Percentiles rank a stretch among this genome's conserved stretches.
Evolutionary conservation across 2,329 filamentous ascomycete species (phyloP).

Genomic region (Teratosphaeria epicoccoides): DNA sequence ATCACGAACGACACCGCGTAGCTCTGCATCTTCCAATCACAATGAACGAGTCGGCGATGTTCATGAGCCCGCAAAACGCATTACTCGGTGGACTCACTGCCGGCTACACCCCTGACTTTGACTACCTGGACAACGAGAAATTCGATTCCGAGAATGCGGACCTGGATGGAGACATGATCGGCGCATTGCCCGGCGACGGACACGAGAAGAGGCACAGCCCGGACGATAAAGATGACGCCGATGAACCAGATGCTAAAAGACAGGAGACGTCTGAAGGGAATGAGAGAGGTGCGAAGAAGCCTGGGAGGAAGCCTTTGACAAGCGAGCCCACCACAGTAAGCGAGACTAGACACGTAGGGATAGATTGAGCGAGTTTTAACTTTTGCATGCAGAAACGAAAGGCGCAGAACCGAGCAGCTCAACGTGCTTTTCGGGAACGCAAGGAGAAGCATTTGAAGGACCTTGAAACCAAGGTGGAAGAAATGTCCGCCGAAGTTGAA

Average conservation of each 20-base stretch:
- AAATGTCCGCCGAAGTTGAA: slow-evolving; percentile 70
- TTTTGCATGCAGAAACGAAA: slow-evolving; percentile 66
- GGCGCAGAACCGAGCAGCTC: slow-evolving; percentile 86
- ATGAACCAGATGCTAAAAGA: slow-evolving; percentile 60
- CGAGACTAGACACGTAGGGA: slow-evolving; percentile 16
- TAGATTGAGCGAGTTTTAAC: neutral
- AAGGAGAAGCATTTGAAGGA: slow-evolving; percentile 88
- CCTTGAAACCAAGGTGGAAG: slow-evolving; percentile 59
- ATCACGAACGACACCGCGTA: neutral
- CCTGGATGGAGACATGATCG: slow-evolving; percentile 56
- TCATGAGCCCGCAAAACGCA: slow-evolving; percentile 20
- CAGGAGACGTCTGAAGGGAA: slow-evolving; percentile 68
- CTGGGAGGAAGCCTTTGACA: slow-evolving; percentile 87
- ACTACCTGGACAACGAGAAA: slow-evolving; percentile 67
- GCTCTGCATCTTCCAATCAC: neutral
- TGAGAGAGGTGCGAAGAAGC: slow-evolving; percentile 84
- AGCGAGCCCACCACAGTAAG: slow-evolving; percentile 92
- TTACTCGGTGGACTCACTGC: slow-evolving; percentile 18
- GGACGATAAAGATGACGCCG: slow-evolving; percentile 23
- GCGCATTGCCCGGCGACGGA: slow-evolving; percentile 53
- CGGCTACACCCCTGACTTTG: slow-evolving; percentile 60
- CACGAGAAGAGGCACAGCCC: slow-evolving; percentile 9
- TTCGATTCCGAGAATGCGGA: slow-evolving; percentile 63
- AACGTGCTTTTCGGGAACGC: slow-evolving; percentile 85
- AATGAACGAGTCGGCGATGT: slow-evolving; percentile 17